Evolutionary conservation across 768 basidiomycete genomes (phyloP), one percentile per base, ranked within the genome.

Genomic region (Coprinopsis strossmayeri): DNA sequence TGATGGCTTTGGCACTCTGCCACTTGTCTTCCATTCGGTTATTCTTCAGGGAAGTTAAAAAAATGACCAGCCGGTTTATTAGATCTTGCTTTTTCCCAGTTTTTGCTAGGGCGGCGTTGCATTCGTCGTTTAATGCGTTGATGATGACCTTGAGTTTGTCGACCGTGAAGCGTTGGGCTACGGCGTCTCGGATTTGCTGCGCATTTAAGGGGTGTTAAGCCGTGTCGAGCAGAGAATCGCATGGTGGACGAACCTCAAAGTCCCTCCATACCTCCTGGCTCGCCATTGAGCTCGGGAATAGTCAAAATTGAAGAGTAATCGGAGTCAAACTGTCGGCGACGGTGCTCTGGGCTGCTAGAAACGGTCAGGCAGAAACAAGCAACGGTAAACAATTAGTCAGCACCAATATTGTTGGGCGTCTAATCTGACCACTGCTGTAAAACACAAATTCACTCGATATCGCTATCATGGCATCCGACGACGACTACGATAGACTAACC

Each of bases 81-180:
- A 91, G 76, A 27, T 91, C 91, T 57, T 89, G 85, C 61, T 92
- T 92, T 70, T 87, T 91, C 23, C 90, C 90, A 10, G 86, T 74
- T 64, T 87, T 89, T 46, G 77, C 70, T 24, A 90, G 69, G 56
- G 76, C 73, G 3, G 79, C 77, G 46, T 68, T 67, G 59, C 88
- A 90, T 62, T 89, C 83, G 30, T 87, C 86, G 68, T 89, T 90
- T 56, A 91, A 72, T 21, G 83, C 84, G 32, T 71, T 64, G 49
- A 92, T 71, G 56, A 92, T 87, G 61, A 85, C 83, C 64, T 92
- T 91, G 54, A 92, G 78, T 65, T 73, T 81, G 64, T 91, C 89
- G 54, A 92, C 91, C 5, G 88, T 92, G 66, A 91, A 86, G 62
- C 72, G 73, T 66, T 77, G 80, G 26, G 18, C 32, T 61, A 92